phyloP scores from a whole-genome alignment of 2,329 filamentous ascomycete genomes.

The Kalaharituber pfeilii region DNA sequence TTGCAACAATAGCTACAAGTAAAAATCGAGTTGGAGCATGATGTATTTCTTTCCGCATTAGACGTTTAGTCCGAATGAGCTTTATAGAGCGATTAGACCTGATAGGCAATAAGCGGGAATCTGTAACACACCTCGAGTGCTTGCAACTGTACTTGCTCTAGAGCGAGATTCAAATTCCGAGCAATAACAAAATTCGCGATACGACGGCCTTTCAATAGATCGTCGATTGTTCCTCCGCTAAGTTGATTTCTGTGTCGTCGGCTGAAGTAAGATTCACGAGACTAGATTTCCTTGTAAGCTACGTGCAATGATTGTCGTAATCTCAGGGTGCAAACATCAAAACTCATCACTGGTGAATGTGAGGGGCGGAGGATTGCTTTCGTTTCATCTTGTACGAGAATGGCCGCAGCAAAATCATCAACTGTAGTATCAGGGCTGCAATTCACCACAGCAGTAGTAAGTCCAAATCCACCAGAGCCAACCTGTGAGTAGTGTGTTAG shows the following conservation, averaged over 20 bases:
- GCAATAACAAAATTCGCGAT: conserved; percentile 75
- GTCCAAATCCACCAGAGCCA: conserved; percentile 28
- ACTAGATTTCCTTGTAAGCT: conserved; percentile 3
- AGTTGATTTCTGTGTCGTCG: conserved; percentile 21
- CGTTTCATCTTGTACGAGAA: conserved; percentile 35
- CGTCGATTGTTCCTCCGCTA: neutral
- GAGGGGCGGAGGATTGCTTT: conserved; percentile 1
- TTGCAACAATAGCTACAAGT: conserved; percentile 12
- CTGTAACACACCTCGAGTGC: conserved; percentile 52
- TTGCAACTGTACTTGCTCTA: conserved; percentile 67
- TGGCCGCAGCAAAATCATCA: conserved; percentile 59
- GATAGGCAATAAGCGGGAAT: too few species aligned
- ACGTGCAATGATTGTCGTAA: conserved; percentile 6
- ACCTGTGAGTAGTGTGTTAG: too few species aligned
- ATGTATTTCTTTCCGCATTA: conserved; percentile 5
- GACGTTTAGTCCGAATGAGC: neutral
- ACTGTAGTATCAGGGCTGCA: conserved; percentile 58
- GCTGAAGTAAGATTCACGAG: conserved; percentile 25
- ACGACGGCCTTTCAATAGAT: conserved; percentile 30
- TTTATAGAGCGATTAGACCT: too few species aligned
- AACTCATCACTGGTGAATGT: neutral
- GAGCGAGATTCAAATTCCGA: conserved; percentile 57
- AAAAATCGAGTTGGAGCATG: conserved; percentile 14
- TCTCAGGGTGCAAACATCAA: neutral
- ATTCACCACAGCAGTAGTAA: conserved; percentile 51